Percentiles rank a stretch among this genome's conserved stretches.
Evolutionary conservation across 140 eudicot genomes (phyloP).

Genomic region (Cichorium intybus): DNA sequence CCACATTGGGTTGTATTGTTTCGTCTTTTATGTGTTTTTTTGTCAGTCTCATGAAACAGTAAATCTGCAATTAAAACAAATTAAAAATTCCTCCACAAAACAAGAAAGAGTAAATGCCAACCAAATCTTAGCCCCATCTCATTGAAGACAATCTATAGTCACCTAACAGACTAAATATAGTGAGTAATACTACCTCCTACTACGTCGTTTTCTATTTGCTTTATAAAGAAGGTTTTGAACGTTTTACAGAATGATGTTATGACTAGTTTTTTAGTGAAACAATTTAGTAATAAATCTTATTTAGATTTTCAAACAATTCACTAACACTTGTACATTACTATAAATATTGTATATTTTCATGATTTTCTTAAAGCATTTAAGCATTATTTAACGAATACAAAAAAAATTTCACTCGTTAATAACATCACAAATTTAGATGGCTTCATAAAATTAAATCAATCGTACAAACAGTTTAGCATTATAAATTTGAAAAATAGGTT

Average conservation of each 20-base stretch:
- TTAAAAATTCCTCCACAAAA: not conserved
- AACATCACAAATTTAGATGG: not conserved
- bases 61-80: not conserved
- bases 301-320: not conserved
- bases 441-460: not conserved
- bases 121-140: slow-evolving; percentile 8
- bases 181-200: not conserved
- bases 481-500: no score
- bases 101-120: not conserved
- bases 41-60: not conserved
- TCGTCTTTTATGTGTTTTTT: not conserved
- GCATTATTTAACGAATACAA: not conserved
- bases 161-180: not conserved
- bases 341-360: not conserved
- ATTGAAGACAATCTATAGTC: slow-evolving; percentile 11
- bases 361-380: not conserved
- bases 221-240: not conserved
- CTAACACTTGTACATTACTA: not conserved
- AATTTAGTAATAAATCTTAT: not conserved
- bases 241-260: not conserved
- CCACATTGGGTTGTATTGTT: not conserved
- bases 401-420: no score
- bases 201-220: not conserved
- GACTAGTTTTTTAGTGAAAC: not conserved
- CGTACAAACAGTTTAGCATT: not conserved